A percentile compares a stretch with the other conserved stretches of the same genome.
Conservation (phyloP, 768 basidiomycete species). For the Naganishia randhawae region DNA sequence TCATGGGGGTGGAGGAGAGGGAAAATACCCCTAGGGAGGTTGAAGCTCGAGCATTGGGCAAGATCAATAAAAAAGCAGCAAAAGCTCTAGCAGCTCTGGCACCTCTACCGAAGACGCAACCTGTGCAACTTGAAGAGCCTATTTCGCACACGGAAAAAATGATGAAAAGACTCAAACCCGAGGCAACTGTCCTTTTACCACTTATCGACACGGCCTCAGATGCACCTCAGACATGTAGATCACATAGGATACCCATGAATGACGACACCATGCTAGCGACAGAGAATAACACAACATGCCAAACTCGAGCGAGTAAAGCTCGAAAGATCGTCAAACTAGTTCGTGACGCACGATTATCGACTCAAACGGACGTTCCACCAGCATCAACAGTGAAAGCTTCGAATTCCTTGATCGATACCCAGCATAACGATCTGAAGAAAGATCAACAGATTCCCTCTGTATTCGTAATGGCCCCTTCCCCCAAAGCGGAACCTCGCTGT, state of each 20-base stretch:
- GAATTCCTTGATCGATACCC: background rate
- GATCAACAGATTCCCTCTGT: background rate
- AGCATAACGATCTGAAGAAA: background rate
- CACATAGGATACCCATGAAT: background rate
- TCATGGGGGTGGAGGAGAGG: background rate
- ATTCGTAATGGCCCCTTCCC: background rate
- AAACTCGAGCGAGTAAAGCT: background rate
- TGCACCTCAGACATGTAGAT: background rate
- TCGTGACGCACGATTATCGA: background rate
- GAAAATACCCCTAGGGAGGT: background rate
- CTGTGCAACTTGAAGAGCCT: too few species aligned
- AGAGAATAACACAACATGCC: background rate
- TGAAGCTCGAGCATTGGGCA: background rate
- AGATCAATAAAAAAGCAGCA: too few species aligned
- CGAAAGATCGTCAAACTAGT: constrained; percentile 19
- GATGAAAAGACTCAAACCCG: background rate
- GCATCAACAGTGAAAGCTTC: background rate
- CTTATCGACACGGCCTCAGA: background rate
- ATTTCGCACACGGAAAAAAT: too few species aligned
- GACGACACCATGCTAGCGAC: background rate
- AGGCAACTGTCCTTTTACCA: background rate
- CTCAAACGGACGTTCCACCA: background rate
- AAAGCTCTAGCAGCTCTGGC: background rate
- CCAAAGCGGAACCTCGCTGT: background rate
- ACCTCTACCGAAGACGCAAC: too few species aligned